Percentiles rank a stretch among this genome's conserved stretches.
Evolutionary conservation across 2,329 filamentous ascomycete species (phyloP).

Genomic region (Monilinia fructigena): DNA sequence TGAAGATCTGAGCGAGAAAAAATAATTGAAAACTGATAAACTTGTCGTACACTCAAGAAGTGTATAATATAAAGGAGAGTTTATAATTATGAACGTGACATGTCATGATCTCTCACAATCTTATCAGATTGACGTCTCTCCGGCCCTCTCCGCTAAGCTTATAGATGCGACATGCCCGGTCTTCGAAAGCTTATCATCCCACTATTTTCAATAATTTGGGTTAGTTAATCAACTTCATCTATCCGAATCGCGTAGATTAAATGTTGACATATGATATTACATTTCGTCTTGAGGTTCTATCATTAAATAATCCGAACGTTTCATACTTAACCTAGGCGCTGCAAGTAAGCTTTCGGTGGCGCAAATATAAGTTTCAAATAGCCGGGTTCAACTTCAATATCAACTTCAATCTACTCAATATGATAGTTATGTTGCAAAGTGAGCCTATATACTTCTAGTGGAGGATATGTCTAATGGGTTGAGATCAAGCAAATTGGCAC

Average conservation of each 20-base stretch:
- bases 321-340: background rate
- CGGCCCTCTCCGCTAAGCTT: too few species aligned
- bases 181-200: conserved; percentile 3
- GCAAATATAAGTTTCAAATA: background rate
- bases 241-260: background rate
- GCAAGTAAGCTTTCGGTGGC: background rate
- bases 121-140: conserved; percentile 8
- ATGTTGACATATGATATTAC: background rate
- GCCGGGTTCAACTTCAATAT: background rate
- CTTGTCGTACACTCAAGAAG: background rate
- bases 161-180: background rate
- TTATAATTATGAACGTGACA: conserved; percentile 2
- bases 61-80: background rate
- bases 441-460: background rate
- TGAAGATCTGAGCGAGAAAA: background rate
- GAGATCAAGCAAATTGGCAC: too few species aligned
- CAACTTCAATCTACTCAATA: background rate
- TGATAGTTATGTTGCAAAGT: background rate
- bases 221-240: background rate
- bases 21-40: background rate
- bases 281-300: background rate
- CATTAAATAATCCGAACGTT: background rate
- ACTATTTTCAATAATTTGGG: background rate
- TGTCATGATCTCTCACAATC: conserved; percentile 9
- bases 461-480: background rate